Evolutionary conservation across 345 rosid genomes (phyloP), one percentile per base, ranked within the genome.

Genomic region (Laguncularia racemosa): DNA sequence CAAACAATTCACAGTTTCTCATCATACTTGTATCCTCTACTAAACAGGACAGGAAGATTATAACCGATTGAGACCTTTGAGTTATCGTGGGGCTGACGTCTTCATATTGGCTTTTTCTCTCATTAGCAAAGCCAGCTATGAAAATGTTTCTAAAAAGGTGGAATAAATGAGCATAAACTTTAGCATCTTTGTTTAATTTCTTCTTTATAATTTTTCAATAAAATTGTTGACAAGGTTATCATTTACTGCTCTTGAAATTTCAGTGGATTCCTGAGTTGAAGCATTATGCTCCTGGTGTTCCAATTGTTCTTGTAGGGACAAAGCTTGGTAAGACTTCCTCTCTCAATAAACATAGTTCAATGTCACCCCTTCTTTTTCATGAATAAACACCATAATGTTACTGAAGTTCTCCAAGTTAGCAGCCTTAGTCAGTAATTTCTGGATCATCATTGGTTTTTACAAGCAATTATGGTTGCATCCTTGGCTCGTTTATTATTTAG

Each of bases 81-180:
- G 95, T 66, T 88, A 89, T 58, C 88, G 91, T 50, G 96, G 95
- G 18, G 96, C 96, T 0, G 96, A 91, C 74, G 95, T 91, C 55
- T 91, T 91, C 64, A 86, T 91, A 65, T 92, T 91, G 69, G 96
- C 93, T 7, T 92, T 92, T 76, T 92, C 98, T 69, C 82, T 92
- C 28, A 92, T 92, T 63, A 92, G 98, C 89, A 92, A 92, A 77
- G 98, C 98, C 70, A 92, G 98, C 74, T 92, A 92, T 60, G 98
- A 92, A 72, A 92, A 89, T 48, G 84, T 89, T 47, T 82, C 98
- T 52, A 89, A 92, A 73, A 92, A 92, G 97, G 98, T 86, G 62
- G 23, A 61, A 50, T 17, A 56, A 46, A 46, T 46, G 2, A 13
- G 7, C 12, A 17, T 19, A 40, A 28, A 21, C 48, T 21, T 17